phyloP scores from a whole-genome alignment of 306 rosid species.

The Citrullus colocynthis region DNA sequence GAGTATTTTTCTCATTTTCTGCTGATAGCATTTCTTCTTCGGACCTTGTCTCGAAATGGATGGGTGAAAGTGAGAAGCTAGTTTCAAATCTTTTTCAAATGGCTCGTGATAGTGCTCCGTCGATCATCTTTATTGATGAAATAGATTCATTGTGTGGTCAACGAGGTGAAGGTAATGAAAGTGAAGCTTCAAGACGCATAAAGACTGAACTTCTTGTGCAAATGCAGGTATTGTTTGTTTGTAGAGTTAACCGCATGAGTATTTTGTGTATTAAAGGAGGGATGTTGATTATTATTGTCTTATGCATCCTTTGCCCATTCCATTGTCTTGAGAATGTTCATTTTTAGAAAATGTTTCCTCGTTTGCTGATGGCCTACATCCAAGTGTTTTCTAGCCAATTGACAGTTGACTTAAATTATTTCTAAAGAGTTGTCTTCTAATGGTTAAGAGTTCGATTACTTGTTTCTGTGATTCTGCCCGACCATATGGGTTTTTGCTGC shows the following conservation, averaged over 20 bases:
- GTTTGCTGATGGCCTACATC: background rate
- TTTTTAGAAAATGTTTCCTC: background rate
- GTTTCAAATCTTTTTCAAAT: slow-evolving; percentile 93
- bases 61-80: slow-evolving; percentile 99
- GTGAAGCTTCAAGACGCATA: slow-evolving; percentile 98
- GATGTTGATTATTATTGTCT: background rate
- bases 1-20: background rate
- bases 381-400: background rate
- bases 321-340: background rate
- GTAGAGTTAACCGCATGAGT: background rate
- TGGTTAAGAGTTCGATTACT: background rate
- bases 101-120: slow-evolving; percentile 99
- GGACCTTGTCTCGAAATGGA: slow-evolving; percentile 97
- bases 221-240: slow-evolving; percentile 72
- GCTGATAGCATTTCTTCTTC: slow-evolving; percentile 77
- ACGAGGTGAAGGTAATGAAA: slow-evolving; percentile 99
- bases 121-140: slow-evolving; percentile 93
- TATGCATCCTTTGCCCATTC: background rate
- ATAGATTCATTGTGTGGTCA: slow-evolving; percentile 94
- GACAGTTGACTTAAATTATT: background rate
- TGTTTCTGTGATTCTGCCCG: background rate
- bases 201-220: slow-evolving; percentile 98
- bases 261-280: background rate
- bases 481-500: background rate
- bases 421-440: background rate